A percentile compares a stretch with the other conserved stretches of the same genome.
phyloP scores from a whole-genome alignment of 2,329 filamentous ascomycete species.

The Nannizziopsis barbatae region DNA sequence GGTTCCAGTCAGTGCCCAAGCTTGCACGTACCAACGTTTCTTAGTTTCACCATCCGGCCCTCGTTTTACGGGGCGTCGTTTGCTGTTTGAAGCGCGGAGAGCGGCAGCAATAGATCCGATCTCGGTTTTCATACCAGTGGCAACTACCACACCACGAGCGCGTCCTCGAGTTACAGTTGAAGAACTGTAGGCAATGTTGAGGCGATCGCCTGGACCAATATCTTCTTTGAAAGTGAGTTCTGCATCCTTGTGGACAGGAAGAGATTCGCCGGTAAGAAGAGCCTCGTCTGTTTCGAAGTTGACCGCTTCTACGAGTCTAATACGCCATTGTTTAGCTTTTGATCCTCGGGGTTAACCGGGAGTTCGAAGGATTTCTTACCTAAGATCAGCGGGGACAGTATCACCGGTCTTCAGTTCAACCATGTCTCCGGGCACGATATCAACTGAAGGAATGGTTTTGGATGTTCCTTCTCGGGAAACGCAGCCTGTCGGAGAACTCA shows the following conservation, averaged over 20 bases:
- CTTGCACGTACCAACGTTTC: constrained; percentile 44
- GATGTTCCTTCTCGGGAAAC: constrained; percentile 43
- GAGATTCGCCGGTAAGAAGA: constrained; percentile 51
- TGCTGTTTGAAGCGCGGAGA: constrained; percentile 50
- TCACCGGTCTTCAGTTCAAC: constrained; percentile 42
- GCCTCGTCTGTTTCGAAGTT: constrained; percentile 52
- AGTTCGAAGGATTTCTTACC: constrained; percentile 8
- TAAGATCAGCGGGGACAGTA: constrained; percentile 40
- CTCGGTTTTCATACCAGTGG: constrained; percentile 51
- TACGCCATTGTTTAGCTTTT: not conserved
- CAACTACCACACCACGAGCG: constrained; percentile 49
- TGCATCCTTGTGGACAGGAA: constrained; percentile 46
- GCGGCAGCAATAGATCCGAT: constrained; percentile 54
- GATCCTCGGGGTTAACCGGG: not conserved
- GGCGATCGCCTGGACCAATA: constrained; percentile 48
- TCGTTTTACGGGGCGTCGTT: constrained; percentile 42
- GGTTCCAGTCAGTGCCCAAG: constrained; percentile 42
- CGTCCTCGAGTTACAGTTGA: constrained; percentile 53
- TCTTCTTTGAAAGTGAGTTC: constrained; percentile 41
- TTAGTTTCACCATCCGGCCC: constrained; percentile 40
- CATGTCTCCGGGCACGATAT: constrained; percentile 50
- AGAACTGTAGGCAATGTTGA: constrained; percentile 52
- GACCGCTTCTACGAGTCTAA: constrained; percentile 43
- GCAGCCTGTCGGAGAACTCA: constrained; percentile 41
- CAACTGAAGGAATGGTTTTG: constrained; percentile 41